Conservation (phyloP, 106 monocot species). For the Agapanthus africanus region DNA sequence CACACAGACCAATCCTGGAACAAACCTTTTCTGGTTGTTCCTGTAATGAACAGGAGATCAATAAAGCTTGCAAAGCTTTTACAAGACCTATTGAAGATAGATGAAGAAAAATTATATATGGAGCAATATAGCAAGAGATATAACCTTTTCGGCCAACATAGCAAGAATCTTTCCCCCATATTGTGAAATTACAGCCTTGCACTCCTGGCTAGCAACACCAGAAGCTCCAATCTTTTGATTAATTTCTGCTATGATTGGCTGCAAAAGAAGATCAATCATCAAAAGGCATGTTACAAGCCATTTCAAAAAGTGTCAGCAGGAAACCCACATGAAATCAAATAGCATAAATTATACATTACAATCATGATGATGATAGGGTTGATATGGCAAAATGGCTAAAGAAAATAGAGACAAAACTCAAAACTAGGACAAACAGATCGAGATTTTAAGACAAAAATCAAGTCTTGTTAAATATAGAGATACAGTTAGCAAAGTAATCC, state of each 20-base stretch:
- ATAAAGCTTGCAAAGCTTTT: not conserved
- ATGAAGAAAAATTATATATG: not conserved
- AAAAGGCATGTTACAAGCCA: not conserved
- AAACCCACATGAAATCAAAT: too few relatives aligned
- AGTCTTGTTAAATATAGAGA: not conserved
- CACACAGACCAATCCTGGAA: constrained; percentile 46
- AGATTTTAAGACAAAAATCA: not conserved
- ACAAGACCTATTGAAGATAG: not conserved
- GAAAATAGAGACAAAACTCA: too few relatives aligned
- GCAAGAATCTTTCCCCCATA: constrained; percentile 45
- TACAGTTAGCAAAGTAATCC: not conserved
- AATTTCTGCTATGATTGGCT: constrained; percentile 47
- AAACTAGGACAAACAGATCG: not conserved
- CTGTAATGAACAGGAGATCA: constrained; percentile 22
- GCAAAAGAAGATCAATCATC: constrained; percentile 5
- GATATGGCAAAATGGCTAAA: not conserved
- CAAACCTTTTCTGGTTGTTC: constrained; percentile 42
- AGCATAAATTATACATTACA: too few relatives aligned
- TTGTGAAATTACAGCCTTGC: constrained; percentile 49
- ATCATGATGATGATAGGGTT: too few relatives aligned
- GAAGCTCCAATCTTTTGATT: constrained; percentile 60
- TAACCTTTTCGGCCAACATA: constrained; percentile 33
- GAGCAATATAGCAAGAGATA: not conserved
- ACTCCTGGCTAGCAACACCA: constrained; percentile 54
- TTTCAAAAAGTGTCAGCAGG: too few relatives aligned